Base-by-base conservation (phyloP, 176 grass and related monocot genomes). In the Aegilops tauschii region DNA sequence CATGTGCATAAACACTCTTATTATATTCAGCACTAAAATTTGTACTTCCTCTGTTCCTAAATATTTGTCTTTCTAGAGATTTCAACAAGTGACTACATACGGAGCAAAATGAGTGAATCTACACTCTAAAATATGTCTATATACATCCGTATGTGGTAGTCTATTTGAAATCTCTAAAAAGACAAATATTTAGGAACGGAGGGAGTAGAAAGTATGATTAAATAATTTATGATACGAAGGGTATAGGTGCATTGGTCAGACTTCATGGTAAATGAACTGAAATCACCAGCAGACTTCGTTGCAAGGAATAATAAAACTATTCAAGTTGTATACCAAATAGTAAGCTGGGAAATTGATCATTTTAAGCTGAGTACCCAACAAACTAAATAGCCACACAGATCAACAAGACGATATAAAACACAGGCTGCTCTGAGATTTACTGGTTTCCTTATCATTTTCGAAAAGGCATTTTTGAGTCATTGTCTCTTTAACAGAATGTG, bases 1-100 rank as follows among this genome's bases (percentile, higher is more conserved):
- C 1, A 84, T 56, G 70, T 29, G 49, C 69, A 89, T 83, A 61
- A 39, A 89, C 1, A 80, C 13, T 13, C 23, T 54, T 81, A 76
- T 82, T 70, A 85, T 18, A n/a, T 36, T 77, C 1, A 21, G 75
- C 44, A 80, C 10, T 84, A n/a, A 77, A 68, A 29, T 37, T 54
- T 56, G 40, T 16, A 25, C 23, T 25, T 25, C 23, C 23, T 25
- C 23, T 25, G 23, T 25, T 25, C 23, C 23, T 25, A 25, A 25
- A 25, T 25, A 25, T 25, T 25, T 25, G 23, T 25, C 23, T 25
- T 25, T 25, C 23, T 25, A 25, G 23, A 25, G 23, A 25, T 25
- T 25, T 25, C 23, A 25, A 25, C 23, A 25, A 25, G 23, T 25
- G 23, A 25, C 23, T 25, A 25, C 23, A 25, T 25, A 25, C 23